Base-by-base conservation (phyloP, 2,329 filamentous ascomycete species). In the Penicillium decumbens region DNA sequence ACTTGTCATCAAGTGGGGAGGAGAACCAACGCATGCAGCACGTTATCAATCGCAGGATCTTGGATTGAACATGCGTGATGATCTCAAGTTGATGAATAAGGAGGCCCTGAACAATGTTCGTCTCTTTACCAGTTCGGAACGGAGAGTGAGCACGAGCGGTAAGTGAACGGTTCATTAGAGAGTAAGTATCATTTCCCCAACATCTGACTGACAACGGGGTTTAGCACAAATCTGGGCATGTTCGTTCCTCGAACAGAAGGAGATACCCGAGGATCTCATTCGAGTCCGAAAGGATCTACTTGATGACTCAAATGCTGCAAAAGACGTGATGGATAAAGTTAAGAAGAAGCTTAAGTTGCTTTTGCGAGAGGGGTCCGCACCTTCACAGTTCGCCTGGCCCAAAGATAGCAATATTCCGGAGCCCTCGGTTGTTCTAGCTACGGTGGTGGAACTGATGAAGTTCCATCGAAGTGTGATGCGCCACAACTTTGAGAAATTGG, bases 301-400 rank as follows among this genome's bases (percentile, higher is more conserved):
- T 3, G 93, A 98, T 67, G 93, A 98, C 67, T 97, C 91, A 0
- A 98, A 98, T 69, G 93, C 93, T 3, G 93, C 93, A 50, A 98
- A 98, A 69, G 93, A 98, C 67, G 90, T 95, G 65, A 98, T 96
- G 88, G 95, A 98, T 73, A 96, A 95, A 72, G 93, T 98, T 48
- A 98, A 98, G 79, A 98, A 98, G 81, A 96, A 95, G 82, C 80
- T 98, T 25, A 98, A 98, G 74, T 85, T 89, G 1, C 78, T 98
- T 18, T 73, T 98, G 50, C 84, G 93, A 27, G 88, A 95, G 69
- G 93, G 92, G n/a, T 88, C 93, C 64, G 88, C 92, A 1, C 93
- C 93, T 8, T 84, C 92, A 15, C 90, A 98, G 64, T 98, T 98
- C 66, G 89, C 93, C n/a, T 98, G 93, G 93, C 93, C 93, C 1